Base-by-base conservation (phyloP, 2,329 filamentous ascomycete genomes). In the Daldinia sp. region DNA sequence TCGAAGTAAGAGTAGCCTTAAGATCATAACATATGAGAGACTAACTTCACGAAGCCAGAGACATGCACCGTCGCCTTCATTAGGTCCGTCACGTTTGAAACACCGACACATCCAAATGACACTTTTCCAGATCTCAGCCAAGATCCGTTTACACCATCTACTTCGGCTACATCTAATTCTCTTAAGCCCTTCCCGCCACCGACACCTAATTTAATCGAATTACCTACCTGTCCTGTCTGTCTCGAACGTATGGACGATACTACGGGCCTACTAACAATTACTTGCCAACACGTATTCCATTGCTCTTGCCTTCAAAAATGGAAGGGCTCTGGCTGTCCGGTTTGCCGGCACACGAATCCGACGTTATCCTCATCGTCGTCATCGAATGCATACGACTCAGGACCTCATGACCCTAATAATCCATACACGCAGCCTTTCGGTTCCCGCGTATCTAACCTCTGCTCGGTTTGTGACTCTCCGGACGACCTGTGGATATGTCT, bases 191-290 rank as follows among this genome's bases (percentile, higher is more conserved):
- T 88, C 53, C 86, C 86, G 3, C 88, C 82, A 2, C 86, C 85
- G 1, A 97, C 94, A 0, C 91, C 94, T 1, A 90, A 92, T 50
- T 83, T 98, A 1, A 85, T 97, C 55, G 95, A 99, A 78, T 81
- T 99, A 10, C 95, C 95, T 1, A 98, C 95, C 1, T 99, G 95
- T 68, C 94, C 95, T 0, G 95, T 99, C 8, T 99, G 95, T 69
- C 84, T 99, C 4, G 95, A 99, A 76, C 90, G 94, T 48, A 99
- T 99, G 95, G 95, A 99, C 73, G 94, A 98, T 75, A 97, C 94
- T 0, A 96, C 93, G 0, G 95, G 95, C 0, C 82, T 99, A 2
- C 87, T 99, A 74, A 99, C 95, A 0, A 98, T 98, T 37, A 89
- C 96, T 27, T 99, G 95, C 75, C 94, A 98, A 73, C 95, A 99